These are phyloP conservation scores for Hypomontagnella submonticulosa DNA, from an alignment of 495 filamentous ascomycete species.

Conservation along the genomic window DNA sequence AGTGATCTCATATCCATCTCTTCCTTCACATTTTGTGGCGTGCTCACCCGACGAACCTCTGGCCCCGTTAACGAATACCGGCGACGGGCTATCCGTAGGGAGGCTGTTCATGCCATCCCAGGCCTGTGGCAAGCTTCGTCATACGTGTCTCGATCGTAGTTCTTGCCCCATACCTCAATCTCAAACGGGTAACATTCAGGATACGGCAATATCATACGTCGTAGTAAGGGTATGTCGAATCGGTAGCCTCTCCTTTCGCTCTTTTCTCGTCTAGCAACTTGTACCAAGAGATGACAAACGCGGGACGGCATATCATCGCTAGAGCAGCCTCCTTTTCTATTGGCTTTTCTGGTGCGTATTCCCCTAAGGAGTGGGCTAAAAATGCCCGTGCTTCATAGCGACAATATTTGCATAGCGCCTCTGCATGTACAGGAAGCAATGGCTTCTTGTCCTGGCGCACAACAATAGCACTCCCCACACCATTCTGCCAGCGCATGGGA, in stretches of 20 bases:
- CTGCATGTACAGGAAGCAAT: slow-evolving; percentile 20
- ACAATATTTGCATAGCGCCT: slow-evolving; percentile 34
- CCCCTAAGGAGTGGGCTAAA: slow-evolving; percentile 15
- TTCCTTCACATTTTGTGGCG: too few relatives aligned
- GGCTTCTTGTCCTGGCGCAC: slow-evolving; percentile 40
- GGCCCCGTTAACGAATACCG: too few relatives aligned
- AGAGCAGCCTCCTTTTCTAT: slow-evolving; percentile 23
- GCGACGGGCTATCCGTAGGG: too few relatives aligned
- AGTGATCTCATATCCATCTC: too few relatives aligned
- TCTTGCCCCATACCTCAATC: too few relatives aligned
- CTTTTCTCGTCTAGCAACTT: slow-evolving; percentile 16
- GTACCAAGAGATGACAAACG: slow-evolving; percentile 24
- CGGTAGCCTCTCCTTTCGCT: slow-evolving; percentile 9
- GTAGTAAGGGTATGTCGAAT: slow-evolving; percentile 25
- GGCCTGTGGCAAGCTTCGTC: too few relatives aligned
- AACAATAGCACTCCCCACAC: slow-evolving; percentile 29
- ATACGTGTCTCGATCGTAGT: too few relatives aligned
- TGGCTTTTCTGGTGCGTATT: slow-evolving; percentile 28
- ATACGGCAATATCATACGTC: background rate
- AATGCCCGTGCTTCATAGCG: background rate
- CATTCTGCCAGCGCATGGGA: slow-evolving; percentile 23
- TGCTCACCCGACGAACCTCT: too few relatives aligned
- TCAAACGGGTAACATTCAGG: background rate
- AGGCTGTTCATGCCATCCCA: too few relatives aligned
- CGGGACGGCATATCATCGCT: slow-evolving; percentile 35